These are phyloP conservation scores for Handroanthus guayacan DNA, from an alignment of 257 asterid genomes.

Conservation along the genomic window DNA sequence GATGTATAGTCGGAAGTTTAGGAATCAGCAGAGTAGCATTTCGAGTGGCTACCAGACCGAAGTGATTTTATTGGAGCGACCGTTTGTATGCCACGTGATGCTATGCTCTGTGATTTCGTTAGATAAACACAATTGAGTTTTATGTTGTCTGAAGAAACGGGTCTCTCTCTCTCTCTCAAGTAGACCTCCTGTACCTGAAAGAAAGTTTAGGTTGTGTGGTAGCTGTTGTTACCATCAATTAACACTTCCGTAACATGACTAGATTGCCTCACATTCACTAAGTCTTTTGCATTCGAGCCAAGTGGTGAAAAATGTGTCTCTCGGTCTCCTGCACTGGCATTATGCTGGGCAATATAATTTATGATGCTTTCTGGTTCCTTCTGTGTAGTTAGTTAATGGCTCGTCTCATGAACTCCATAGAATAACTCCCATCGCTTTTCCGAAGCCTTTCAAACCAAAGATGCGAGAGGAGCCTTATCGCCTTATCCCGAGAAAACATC, in stretches of 20 bases:
- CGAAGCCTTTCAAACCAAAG: too few relatives aligned
- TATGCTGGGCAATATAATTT: too few relatives aligned
- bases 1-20: neutral
- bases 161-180: neutral
- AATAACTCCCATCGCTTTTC: too few relatives aligned
- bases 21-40: neutral
- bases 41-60: neutral
- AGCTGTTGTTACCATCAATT: neutral
- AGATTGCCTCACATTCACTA: neutral
- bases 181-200: neutral
- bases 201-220: neutral
- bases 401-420: too few relatives aligned
- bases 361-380: too few relatives aligned
- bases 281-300: neutral
- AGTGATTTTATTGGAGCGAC: neutral
- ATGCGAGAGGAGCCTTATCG: too few relatives aligned
- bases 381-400: too few relatives aligned
- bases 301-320: too few relatives aligned
- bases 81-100: neutral
- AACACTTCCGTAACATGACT: neutral
- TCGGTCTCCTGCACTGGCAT: too few relatives aligned
- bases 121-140: too few relatives aligned
- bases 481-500: too few relatives aligned
- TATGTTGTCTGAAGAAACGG: neutral
- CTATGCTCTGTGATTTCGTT: neutral